Evolutionary conservation across 1,284 basidiomycete species (phyloP).

Genomic region (Ceraceosorus bombacis): DNA sequence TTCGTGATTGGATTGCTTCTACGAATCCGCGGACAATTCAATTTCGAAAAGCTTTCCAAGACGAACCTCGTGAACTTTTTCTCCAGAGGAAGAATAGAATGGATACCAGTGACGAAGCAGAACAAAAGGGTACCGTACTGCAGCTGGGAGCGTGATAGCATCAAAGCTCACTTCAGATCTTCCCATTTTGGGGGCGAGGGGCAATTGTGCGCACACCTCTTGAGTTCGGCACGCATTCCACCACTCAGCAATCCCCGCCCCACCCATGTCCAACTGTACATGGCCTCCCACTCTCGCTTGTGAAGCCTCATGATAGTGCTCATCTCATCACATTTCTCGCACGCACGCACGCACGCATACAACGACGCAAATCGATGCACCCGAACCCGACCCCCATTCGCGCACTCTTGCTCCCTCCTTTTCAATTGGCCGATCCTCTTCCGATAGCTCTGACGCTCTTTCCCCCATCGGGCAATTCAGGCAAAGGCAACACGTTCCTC

Average conservation of each 20-base stretch:
- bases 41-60: background rate
- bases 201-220: too few species aligned
- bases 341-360: background rate
- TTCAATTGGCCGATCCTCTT: slow-evolving; percentile 39
- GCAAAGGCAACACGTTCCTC: slow-evolving; percentile 21
- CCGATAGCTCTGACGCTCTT: slow-evolving; percentile 40
- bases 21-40: background rate
- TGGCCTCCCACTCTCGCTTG: background rate
- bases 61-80: too few species aligned
- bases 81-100: background rate
- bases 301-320: background rate
- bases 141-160: too few species aligned
- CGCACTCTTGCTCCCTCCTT: too few species aligned
- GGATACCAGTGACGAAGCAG: background rate
- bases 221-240: too few species aligned
- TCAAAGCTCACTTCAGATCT: background rate
- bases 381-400: background rate
- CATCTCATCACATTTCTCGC: background rate
- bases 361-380: background rate
- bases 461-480: slow-evolving; percentile 25
- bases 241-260: background rate
- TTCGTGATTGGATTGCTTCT: too few species aligned
- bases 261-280: background rate
- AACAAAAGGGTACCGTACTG: background rate
- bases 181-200: too few species aligned